Evolutionary conservation across 2,329 filamentous ascomycete species (phyloP).

Genomic region (Colletotrichum shisoi): DNA sequence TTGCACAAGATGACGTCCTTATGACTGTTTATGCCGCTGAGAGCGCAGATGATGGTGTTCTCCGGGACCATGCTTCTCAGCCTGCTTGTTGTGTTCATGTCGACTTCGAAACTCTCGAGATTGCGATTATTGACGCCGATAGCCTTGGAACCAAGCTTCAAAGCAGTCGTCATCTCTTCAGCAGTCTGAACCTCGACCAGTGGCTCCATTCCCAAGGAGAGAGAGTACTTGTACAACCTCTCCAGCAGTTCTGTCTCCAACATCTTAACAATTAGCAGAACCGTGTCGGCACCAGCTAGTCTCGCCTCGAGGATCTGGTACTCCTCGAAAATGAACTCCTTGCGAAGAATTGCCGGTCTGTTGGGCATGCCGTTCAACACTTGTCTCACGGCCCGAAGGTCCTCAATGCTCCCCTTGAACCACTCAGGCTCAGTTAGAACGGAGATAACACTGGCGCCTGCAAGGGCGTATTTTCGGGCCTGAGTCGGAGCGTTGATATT

Average conservation of each 20-base stretch:
- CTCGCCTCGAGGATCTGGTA: slow-evolving; percentile 97
- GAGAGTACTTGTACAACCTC: slow-evolving; percentile 85
- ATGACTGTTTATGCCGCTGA: slow-evolving; percentile 91
- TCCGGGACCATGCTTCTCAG: slow-evolving; percentile 86
- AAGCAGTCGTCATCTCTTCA: slow-evolving; percentile 89
- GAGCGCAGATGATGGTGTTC: slow-evolving; percentile 86
- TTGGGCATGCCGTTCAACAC: slow-evolving; percentile 91
- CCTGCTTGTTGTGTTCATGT: slow-evolving; percentile 88
- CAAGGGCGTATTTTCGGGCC: slow-evolving; percentile 88
- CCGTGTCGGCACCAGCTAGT: slow-evolving; percentile 90
- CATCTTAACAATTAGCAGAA: slow-evolving; percentile 98
- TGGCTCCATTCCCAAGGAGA: slow-evolving; percentile 93
- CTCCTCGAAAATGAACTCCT: slow-evolving; percentile 97
- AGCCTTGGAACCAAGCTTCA: slow-evolving; percentile 84
- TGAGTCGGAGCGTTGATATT: slow-evolving; percentile 88
- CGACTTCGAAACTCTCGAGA: slow-evolving; percentile 94
- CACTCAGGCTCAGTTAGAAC: slow-evolving; percentile 98
- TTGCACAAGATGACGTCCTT: slow-evolving; percentile 89
- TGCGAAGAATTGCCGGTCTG: slow-evolving; percentile 87
- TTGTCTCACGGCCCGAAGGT: slow-evolving; percentile 84
- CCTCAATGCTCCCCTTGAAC: slow-evolving; percentile 98
- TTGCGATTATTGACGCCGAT: slow-evolving; percentile 99
- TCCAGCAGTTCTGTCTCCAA: slow-evolving; percentile 77
- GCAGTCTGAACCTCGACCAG: slow-evolving; percentile 95
- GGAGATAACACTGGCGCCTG: slow-evolving; percentile 95